Evolutionary conservation across 2,329 filamentous ascomycete genomes (phyloP).

Genomic region (Cladophialophora yegresii): DNA sequence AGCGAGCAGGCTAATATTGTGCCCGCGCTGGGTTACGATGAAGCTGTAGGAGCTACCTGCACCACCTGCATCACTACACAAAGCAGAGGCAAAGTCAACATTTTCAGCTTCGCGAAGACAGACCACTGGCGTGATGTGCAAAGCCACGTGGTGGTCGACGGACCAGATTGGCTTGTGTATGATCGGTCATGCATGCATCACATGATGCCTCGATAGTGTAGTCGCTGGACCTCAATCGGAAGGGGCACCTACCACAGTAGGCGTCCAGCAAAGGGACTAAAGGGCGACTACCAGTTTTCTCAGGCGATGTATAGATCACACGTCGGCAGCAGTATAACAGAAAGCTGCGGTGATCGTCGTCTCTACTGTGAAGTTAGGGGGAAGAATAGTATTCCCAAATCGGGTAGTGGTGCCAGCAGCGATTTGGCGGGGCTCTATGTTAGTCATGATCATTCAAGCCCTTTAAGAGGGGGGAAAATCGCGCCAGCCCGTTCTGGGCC

Average conservation of each 20-base stretch:
- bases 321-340: not conserved
- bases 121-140: not conserved
- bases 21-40: constrained; percentile 4
- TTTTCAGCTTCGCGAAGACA: not conserved
- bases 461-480: not conserved
- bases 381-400: constrained; percentile 8
- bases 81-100: not conserved
- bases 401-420: constrained; percentile 4
- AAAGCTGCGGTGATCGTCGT: not conserved
- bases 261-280: not conserved
- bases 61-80: constrained; percentile 6
- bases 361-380: not conserved
- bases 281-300: not conserved
- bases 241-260: not conserved
- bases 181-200: not conserved
- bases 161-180: not conserved
- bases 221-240: not conserved
- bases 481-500: not conserved
- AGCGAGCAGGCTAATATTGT: constrained; percentile 7
- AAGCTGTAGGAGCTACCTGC: not conserved
- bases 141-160: not conserved
- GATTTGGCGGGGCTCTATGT: constrained; percentile 3
- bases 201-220: not conserved
- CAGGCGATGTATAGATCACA: not conserved
- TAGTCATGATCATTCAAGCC: constrained; percentile 22